Base-by-base conservation (phyloP, 139 green algal species). In the Raphidocelis subcapitata region DNA sequence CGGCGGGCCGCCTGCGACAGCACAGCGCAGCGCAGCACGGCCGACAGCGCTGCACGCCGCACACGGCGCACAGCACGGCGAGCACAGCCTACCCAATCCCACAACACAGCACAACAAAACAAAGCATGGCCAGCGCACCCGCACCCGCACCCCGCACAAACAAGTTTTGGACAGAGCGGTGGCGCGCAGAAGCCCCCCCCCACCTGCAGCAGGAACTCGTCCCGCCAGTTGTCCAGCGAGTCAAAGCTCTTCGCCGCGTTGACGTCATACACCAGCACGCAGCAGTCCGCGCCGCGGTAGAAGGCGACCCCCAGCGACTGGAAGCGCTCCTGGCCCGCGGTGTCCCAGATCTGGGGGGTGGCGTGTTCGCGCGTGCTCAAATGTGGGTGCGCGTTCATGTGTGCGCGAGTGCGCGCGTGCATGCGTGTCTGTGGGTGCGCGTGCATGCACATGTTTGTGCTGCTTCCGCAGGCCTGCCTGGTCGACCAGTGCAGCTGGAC, bases 221-320 rank as follows among this genome's bases (percentile, higher is more conserved):
- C 94, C 35, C 93, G 74, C 96, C 96, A 99, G 66, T 97, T 97
- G 63, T 99, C 96, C 69, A 99, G 76, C 78, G 93, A 95, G 5
- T 99, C 96, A 76, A 99, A 99, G 2, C 90, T 93, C 79, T 98
- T 98, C 26, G 86, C 85, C 12, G 77, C 85, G 81, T 98, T 99
- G 1, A 99, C 96, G 71, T 99, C 96, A 74, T 98, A 97, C 2
- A 98, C 94, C 0, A 99, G 80, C 51, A 99, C 93, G 75, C 95
- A 99, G 83, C 95, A 98, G 79, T 99, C 96, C 36, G 96, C 96
- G 24, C 96, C 96, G 16, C 96, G 86, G 79, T 99, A 99, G 72
- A 99, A 99, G 0, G 96, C 96, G 23, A 98, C 95, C 0, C 96
- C 96, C 61, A 99, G 80, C 36, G 81, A 93, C 75, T 99, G 96